A percentile compares a stretch with the other conserved stretches of the same genome.
phyloP scores from a whole-genome alignment of 495 filamentous ascomycete genomes.

The Pseudevernia furfuracea region DNA sequence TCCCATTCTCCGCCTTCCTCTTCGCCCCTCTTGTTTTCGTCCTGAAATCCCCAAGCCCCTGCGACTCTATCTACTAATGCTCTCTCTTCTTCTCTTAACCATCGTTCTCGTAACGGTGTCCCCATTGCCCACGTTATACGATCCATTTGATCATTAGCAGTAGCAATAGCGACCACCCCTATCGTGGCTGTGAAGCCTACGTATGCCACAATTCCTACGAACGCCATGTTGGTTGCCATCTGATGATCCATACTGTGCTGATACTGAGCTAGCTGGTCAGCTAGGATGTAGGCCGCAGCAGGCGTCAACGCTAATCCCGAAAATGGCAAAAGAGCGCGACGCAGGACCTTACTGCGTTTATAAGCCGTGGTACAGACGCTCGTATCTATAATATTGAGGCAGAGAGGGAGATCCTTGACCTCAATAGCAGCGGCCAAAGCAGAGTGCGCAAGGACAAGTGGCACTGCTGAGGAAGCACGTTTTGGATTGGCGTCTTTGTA shows the following conservation, averaged over 20 bases:
- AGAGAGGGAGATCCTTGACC: conserved; percentile 63
- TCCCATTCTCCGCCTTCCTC: conserved; percentile 90
- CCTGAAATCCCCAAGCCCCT: conserved; percentile 81
- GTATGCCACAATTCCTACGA: conserved; percentile 74
- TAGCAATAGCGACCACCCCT: conserved; percentile 75
- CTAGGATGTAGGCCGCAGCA: conserved; percentile 59
- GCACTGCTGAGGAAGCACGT: conserved; percentile 61
- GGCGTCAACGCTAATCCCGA: conserved; percentile 54
- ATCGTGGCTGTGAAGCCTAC: conserved; percentile 67
- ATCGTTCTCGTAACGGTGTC: conserved; percentile 72
- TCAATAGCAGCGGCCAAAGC: conserved; percentile 73
- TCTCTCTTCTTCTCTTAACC: conserved; percentile 87
- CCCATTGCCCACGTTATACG: conserved; percentile 81
- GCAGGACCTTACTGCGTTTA: conserved; percentile 54
- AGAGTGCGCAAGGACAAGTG: conserved; percentile 52
- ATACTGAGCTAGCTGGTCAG: conserved; percentile 46
- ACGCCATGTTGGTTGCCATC: conserved; percentile 66
- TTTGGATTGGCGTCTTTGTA: conserved; percentile 59
- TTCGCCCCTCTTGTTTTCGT: conserved; percentile 69
- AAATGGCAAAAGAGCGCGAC: conserved; percentile 43
- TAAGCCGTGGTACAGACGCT: conserved; percentile 70
- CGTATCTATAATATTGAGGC: conserved; percentile 71
- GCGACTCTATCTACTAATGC: conserved; percentile 83
- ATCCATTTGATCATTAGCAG: conserved; percentile 88
- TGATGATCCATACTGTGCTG: conserved; percentile 65